Conservation (phyloP, 2,329 filamentous ascomycete species). For the Allantophomopsis cytisporea region DNA sequence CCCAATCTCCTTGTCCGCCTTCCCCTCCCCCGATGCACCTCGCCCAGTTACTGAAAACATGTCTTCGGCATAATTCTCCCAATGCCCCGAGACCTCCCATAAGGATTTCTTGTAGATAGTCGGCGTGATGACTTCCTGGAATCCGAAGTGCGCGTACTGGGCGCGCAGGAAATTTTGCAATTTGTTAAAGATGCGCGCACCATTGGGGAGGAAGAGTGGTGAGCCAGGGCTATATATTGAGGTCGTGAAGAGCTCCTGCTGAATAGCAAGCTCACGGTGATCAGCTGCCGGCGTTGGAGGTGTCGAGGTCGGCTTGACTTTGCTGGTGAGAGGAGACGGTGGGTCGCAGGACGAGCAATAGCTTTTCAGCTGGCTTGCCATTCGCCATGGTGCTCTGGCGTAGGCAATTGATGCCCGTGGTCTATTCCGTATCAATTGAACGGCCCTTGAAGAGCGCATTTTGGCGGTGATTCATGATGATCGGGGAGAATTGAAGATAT, state of each 20-base stretch:
- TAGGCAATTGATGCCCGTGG: not conserved
- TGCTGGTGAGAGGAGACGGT: constrained; percentile 2
- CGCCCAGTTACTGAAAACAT: constrained; percentile 70
- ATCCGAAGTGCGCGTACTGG: constrained; percentile 76
- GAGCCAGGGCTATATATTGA: constrained; percentile 75
- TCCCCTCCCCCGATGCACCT: constrained; percentile 12
- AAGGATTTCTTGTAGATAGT: constrained; percentile 83
- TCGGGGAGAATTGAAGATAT: constrained; percentile 1
- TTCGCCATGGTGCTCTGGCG: not conserved
- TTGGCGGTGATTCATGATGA: constrained; percentile 1
- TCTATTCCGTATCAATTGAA: constrained; percentile 7
- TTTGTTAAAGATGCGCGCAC: constrained; percentile 71
- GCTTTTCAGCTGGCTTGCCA: constrained; percentile 4
- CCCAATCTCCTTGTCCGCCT: constrained; percentile 26
- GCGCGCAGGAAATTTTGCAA: constrained; percentile 69
- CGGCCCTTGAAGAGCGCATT: constrained; percentile 17
- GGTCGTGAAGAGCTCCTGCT: constrained; percentile 68
- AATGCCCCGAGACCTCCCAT: constrained; percentile 76
- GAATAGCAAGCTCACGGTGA: constrained; percentile 44
- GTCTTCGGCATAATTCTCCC: constrained; percentile 82
- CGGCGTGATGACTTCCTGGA: constrained; percentile 78
- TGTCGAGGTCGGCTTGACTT: constrained; percentile 4
- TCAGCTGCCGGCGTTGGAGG: constrained; percentile 23
- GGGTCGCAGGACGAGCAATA: constrained; percentile 18
- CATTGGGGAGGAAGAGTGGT: constrained; percentile 72